These are phyloP conservation scores for Coprinopsis cinerea DNA, from an alignment of 768 basidiomycete species.

Conservation along the genomic window DNA sequence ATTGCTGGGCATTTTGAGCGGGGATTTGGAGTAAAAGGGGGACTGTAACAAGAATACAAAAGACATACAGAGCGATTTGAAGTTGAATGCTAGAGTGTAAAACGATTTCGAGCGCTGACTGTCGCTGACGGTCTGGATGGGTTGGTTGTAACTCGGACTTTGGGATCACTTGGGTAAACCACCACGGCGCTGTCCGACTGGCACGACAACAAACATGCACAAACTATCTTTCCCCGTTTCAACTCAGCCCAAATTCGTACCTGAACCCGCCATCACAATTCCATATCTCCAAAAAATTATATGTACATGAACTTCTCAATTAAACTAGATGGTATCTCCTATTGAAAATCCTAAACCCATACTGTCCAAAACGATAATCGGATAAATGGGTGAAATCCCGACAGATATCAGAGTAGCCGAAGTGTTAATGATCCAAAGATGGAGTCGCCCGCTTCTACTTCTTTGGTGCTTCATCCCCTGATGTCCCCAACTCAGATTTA, in stretches of 20 bases:
- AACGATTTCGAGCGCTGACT: slow-evolving; percentile 26
- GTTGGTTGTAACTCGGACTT: slow-evolving; percentile 38
- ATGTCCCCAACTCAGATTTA: neutral
- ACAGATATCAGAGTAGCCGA: too few relatives aligned
- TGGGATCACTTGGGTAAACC: slow-evolving; percentile 30
- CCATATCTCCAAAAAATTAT: neutral
- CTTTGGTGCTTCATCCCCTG: neutral
- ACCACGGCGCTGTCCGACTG: slow-evolving; percentile 31
- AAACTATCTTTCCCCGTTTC: slow-evolving; percentile 10
- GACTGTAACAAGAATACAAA: neutral
- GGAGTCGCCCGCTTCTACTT: neutral
- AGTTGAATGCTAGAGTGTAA: slow-evolving; percentile 11
- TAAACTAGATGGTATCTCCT: too few relatives aligned
- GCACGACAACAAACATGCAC: slow-evolving; percentile 18
- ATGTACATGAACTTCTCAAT: too few relatives aligned
- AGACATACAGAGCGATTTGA: slow-evolving; percentile 11
- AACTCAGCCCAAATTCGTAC: neutral
- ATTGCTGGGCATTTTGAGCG: slow-evolving; percentile 1
- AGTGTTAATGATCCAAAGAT: too few relatives aligned
- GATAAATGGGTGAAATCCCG: too few relatives aligned
- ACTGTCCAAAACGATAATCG: too few relatives aligned
- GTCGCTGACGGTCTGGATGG: slow-evolving; percentile 33
- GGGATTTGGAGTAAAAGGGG: slow-evolving; percentile 3
- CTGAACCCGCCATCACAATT: neutral
- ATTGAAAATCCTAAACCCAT: too few relatives aligned